These are phyloP conservation scores for Sclerotinia glacialis DNA, from an alignment of 2,329 filamentous ascomycete species.

Conservation along the genomic window DNA sequence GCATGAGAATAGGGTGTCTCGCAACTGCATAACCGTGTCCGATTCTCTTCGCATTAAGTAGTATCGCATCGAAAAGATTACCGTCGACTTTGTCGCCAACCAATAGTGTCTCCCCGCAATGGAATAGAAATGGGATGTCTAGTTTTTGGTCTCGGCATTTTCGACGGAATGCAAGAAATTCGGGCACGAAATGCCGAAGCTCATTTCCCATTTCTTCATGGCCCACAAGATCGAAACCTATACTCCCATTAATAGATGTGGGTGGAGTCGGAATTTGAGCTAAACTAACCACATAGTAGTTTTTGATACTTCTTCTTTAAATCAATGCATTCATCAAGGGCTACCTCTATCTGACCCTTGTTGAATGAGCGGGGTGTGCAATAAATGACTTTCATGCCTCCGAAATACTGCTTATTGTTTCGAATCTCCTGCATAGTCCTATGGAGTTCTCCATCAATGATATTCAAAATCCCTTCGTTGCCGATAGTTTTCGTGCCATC, in stretches of 20 bases:
- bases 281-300: conserved; percentile 60
- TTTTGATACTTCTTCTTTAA: conserved; percentile 56
- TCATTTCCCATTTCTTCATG: conserved; percentile 63
- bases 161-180: conserved; percentile 56
- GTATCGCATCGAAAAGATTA: conserved; percentile 66
- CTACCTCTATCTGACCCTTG: conserved; percentile 46
- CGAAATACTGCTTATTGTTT: conserved; percentile 47
- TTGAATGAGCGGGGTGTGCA: conserved; percentile 64
- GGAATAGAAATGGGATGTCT: conserved; percentile 70
- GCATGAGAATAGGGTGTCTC: conserved; percentile 64
- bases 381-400: conserved; percentile 68
- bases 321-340: conserved; percentile 59
- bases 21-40: conserved; percentile 71
- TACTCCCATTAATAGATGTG: neutral
- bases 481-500: conserved; percentile 52
- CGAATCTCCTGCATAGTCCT: conserved; percentile 47
- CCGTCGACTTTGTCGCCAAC: conserved; percentile 61
- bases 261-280: neutral
- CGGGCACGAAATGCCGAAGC: conserved; percentile 52
- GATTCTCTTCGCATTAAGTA: conserved; percentile 65
- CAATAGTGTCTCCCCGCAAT: conserved; percentile 73
- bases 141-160: conserved; percentile 49
- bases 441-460: conserved; percentile 56
- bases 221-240: conserved; percentile 68
- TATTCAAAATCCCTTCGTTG: conserved; percentile 58